Evolutionary conservation across 148 eudicot species (phyloP), one percentile per base, ranked within the genome.

Genomic region (Rhododendron simsii): DNA sequence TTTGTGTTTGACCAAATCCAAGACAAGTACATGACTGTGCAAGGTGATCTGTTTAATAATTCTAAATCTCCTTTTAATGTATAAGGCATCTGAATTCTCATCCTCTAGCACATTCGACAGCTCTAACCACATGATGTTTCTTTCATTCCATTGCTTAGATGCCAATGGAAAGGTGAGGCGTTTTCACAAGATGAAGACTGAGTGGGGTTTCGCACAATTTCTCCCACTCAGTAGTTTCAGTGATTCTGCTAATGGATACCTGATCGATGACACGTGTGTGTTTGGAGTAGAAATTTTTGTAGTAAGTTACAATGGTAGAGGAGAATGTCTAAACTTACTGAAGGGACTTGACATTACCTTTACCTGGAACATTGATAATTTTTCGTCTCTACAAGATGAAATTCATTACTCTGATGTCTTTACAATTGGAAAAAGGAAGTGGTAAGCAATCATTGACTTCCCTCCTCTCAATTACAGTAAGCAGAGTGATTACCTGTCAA

Each of bases 211-310:
- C 3, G 14, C 57, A 9, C 28, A 79, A 48, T 79, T 79, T n/a
- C 55, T 79, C 57, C 81, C 59, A 47, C 59, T 79, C 35, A 45
- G 35, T 79, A 48, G 7, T 48, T 79, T 79, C 57, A 45, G 47
- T 45, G 81, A 47, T 44, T 16, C 81, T 44, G 57, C 30, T 20
- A 78, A 78, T 15, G 81, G 81, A 33, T 78, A 78, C 53, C 28
- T 78, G 18, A 35, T 78, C 33, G 4, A 39, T 4, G 57, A 79
- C 33, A 48, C 59, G 3, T 79, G 59, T 2, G 57, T 12, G 18
- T 21, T 79, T 26, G 81, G 81, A 79, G 81, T 51, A 20, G 81
- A 79, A n/a, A 16, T 79, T 21, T 79, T 44, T 79, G 81, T 47
- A 4, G 3, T 47, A 26, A 78, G 21, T 45, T 44, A 47, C 16